Percentiles rank a stretch among this genome's conserved stretches.
These are phyloP conservation scores for Ceratocystis smalleyi DNA, from an alignment of 2,329 filamentous ascomycete species.

Conservation along the genomic window DNA sequence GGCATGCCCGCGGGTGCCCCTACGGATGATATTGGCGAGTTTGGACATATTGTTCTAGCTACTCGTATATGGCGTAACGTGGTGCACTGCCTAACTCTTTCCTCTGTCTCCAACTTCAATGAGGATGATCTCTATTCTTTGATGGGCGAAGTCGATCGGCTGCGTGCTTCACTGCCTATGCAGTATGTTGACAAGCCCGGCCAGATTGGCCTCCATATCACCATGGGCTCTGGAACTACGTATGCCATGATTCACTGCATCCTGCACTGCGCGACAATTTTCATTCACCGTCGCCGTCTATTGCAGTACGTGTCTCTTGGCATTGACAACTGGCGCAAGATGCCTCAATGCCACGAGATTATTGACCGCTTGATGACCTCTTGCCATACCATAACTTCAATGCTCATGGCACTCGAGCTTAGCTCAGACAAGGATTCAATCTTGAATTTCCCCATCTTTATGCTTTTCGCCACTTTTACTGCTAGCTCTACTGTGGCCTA, in stretches of 20 bases:
- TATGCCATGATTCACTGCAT: conserved; percentile 49
- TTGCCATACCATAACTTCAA: conserved; percentile 42
- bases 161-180: conserved; percentile 39
- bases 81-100: conserved; percentile 44
- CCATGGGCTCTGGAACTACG: conserved; percentile 47
- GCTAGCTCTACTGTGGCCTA: conserved; percentile 46
- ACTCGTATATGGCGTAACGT: conserved; percentile 47
- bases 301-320: conserved; percentile 41
- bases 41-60: conserved; percentile 45
- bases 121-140: conserved; percentile 37
- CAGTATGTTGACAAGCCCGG: conserved; percentile 46
- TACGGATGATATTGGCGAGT: conserved; percentile 42
- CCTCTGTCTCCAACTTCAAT: conserved; percentile 35
- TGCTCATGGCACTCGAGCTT: conserved; percentile 39
- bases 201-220: conserved; percentile 47
- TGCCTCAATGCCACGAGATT: conserved; percentile 35
- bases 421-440: conserved; percentile 42
- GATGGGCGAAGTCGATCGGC: conserved; percentile 38
- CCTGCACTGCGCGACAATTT: conserved; percentile 44
- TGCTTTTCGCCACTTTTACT: conserved; percentile 48
- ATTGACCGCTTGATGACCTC: conserved; percentile 43
- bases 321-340: conserved; percentile 38
- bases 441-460: conserved; percentile 48
- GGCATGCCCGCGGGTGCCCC: conserved; percentile 26
- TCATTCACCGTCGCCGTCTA: conserved; percentile 44